Base-by-base conservation (phyloP, 1,139 yeast species). In the Debaryomyces fabryi region DNA sequence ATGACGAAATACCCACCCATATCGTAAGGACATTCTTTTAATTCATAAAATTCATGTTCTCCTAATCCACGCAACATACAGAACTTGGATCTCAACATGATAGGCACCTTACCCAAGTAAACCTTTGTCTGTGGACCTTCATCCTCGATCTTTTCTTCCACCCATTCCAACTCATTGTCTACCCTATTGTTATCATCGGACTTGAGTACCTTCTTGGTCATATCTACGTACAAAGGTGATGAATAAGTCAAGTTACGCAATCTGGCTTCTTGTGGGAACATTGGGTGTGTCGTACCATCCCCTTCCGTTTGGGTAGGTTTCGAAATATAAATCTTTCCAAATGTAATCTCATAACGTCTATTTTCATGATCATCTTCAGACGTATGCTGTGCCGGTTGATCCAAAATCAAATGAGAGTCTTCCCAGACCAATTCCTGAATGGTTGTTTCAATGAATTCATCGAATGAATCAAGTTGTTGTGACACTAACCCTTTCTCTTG, bases 1-100 rank as follows among this genome's bases (percentile, higher is more conserved):
- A 93, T 93, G 60, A 93, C 95, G 65, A 93, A 93, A 71, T 93
- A 93, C 54, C 99, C 99, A 69, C 99, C 99, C 93, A 91, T 93
- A 78, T 93, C 99, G 69, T 89, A 93, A 27, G 99, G 99, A 73
- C 99, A 93, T 72, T 93, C 99, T 70, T 93, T 92, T 64, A 93
- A 82, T 62, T 92, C 96, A 69, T 91, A 93, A 63, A 92, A 82
- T 69, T 93, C 99, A 58, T 89, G 92, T 61, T 93, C 99, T n/a
- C 90, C 85, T 58, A 93, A 81, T 53, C 90, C 97, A 62, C 92
- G 82, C 61, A 95, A 79, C 78, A 92, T 86, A 82, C 99, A 95
- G 66, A 91, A 93, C 74, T 90, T 92, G 48, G 98, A 91, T 62
- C 97, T 82, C 63, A 95, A 79, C 99, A 95, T 95, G 68, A 95